Evolutionary conservation across 2,329 filamentous ascomycete genomes (phyloP).

Genomic region (Onygenales sp.): DNA sequence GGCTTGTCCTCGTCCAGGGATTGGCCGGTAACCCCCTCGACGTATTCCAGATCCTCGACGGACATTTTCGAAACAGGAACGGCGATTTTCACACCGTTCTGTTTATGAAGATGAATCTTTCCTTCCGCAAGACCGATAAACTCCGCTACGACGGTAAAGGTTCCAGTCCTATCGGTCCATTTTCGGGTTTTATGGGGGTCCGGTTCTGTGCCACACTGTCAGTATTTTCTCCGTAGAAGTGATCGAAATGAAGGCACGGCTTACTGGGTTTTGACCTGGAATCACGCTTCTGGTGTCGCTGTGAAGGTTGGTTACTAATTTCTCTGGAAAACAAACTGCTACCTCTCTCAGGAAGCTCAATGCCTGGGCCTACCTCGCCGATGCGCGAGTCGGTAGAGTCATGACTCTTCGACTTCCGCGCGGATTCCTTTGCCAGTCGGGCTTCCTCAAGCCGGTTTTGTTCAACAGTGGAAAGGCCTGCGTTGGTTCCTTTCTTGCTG

Average conservation of each 20-base stretch:
- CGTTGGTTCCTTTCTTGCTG: constrained; percentile 47
- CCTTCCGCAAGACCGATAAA: constrained; percentile 90
- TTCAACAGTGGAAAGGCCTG: constrained; percentile 60
- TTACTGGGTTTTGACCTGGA: constrained; percentile 69
- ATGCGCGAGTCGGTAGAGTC: constrained; percentile 41
- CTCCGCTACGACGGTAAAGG: constrained; percentile 94
- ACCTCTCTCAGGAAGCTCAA: constrained; percentile 65
- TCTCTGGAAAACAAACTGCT: constrained; percentile 65
- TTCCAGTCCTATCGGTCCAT: constrained; percentile 92
- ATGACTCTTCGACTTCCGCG: constrained; percentile 52
- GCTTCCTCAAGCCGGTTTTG: constrained; percentile 73
- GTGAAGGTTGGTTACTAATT: constrained; percentile 59
- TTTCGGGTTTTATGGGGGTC: constrained; percentile 74
- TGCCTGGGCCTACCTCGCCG: constrained; percentile 67
- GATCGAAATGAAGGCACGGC: constrained; percentile 23
- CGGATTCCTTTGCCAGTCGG: constrained; percentile 69
- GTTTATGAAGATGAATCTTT: constrained; percentile 95
- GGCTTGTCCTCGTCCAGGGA: constrained; percentile 90
- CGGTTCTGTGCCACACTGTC: constrained; percentile 50
- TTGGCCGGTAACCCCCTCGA: constrained; percentile 76
- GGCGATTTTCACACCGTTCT: constrained; percentile 96
- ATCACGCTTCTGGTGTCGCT: constrained; percentile 59
- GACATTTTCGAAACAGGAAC: constrained; percentile 96
- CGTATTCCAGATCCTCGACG: constrained; percentile 85
- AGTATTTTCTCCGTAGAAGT: background rate